Evolutionary conservation across 2,329 filamentous ascomycete genomes (phyloP).

Genomic region (Botrytis byssoidea): DNA sequence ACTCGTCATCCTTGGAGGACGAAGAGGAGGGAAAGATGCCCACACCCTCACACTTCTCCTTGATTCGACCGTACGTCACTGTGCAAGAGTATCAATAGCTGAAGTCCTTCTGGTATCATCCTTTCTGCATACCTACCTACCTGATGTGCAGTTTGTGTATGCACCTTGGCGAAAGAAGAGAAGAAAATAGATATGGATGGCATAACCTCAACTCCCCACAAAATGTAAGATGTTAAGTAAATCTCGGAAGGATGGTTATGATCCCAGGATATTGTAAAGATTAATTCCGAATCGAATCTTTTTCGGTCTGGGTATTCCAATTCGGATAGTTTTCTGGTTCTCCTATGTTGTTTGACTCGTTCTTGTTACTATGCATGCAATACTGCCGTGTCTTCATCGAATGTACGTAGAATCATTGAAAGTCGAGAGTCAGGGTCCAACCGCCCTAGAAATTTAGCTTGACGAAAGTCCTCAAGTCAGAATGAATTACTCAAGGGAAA

Average conservation of each 20-base stretch:
- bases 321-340: slow-evolving; percentile 3
- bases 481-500: not conserved
- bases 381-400: slow-evolving; percentile 3
- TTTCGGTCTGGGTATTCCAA: not conserved
- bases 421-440: slow-evolving; percentile 5
- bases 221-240: not conserved
- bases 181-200: not conserved
- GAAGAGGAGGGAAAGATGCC: not conserved
- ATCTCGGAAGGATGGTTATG: not conserved
- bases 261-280: not conserved
- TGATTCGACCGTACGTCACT: not conserved
- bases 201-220: not conserved
- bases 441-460: not conserved
- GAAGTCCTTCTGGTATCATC: not conserved
- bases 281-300: not conserved
- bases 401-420: slow-evolving; percentile 2
- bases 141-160: not conserved
- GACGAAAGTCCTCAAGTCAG: not conserved
- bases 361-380: not conserved
- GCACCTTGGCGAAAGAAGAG: not conserved
- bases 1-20: slow-evolving; percentile 6
- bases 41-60: not conserved
- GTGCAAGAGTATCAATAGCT: no score
- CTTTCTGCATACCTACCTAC: not conserved
- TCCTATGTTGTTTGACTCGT: not conserved